Evolutionary conservation across 78 protist species (phyloP), one percentile per base, ranked within the genome.

Genomic region (Dictyostelium capitatum): DNA sequence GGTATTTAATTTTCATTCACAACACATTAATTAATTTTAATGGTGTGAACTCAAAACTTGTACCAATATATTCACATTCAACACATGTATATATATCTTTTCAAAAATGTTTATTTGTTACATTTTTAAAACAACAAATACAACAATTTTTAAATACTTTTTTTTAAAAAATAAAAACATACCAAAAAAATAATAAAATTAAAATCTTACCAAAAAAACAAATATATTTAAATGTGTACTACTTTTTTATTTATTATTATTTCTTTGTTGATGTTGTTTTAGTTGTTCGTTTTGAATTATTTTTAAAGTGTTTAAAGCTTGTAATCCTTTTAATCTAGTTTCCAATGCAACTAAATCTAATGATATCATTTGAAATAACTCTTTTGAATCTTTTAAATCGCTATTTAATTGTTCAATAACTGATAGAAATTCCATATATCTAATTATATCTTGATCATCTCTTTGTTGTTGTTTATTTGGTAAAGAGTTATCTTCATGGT

Each of bases 331-430:
- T 46, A 83, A 14, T 73, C 81, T 83, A 0, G 91, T 83, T 56
- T 83, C 82, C 0, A 72, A 62, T 62, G 19, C n/a, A 25, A 62
- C 19, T 17, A 62, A 19, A 11, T 62, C 70, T 25, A 62, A 11
- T 62, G 70, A 62, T 25, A 70, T 41, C 5, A 0, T 41, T 37
- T 70, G 46, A 4, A 70, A 15, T 17, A 30, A 14, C 25, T 85
- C 92, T 10, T 25, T 41, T 37, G 47, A n/a, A 30, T 85, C 65
- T 62, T 48, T 75, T 25, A 85, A n/a, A 17, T 85, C 75, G 5
- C 41, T 3, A 48, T 85, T 85, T 69, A 85, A 47, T 17, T 6
- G 28, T 15, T 75, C 92, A 56, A 85, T 74, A 28, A 75, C 92
- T 12, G 37, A 54, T 62, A 56, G 20, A 75, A 75, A 85, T 53